Conservation (phyloP, 345 rosid genomes). For the Euphorbia peplus region DNA sequence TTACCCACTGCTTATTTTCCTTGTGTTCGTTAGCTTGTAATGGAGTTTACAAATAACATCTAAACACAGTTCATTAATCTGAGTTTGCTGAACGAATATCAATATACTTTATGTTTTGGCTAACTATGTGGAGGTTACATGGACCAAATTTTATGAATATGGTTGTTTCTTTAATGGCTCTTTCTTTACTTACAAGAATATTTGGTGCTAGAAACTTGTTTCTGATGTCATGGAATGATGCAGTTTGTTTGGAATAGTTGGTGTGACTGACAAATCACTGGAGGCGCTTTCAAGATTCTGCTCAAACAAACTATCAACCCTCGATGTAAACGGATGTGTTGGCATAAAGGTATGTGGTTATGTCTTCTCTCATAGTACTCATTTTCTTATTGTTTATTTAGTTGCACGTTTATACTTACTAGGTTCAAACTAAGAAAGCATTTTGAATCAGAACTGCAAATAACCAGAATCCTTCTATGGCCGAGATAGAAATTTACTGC, state of each 20-base stretch:
- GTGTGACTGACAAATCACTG: constrained; percentile 79
- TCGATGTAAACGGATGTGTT: constrained; percentile 89
- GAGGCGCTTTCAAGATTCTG: constrained; percentile 69
- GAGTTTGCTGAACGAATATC: not conserved
- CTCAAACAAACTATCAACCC: constrained; percentile 65
- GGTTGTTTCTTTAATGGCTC: not conserved
- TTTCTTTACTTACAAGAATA: not conserved
- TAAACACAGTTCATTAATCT: not conserved
- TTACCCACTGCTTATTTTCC: not conserved
- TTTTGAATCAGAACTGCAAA: constrained; percentile 4
- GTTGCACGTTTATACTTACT: not conserved
- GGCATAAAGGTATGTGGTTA: constrained; percentile 63
- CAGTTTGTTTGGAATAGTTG: constrained; percentile 96
- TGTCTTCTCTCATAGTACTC: not conserved
- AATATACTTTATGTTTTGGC: not conserved
- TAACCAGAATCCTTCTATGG: not conserved
- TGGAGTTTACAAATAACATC: not conserved
- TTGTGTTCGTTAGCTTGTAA: not conserved
- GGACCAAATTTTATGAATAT: not conserved
- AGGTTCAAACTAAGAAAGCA: not conserved
- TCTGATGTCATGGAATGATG: constrained; percentile 22
- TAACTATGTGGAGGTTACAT: not conserved
- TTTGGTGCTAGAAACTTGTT: constrained; percentile 10
- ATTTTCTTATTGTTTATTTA: not conserved
- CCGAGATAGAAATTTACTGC: not conserved